Conservation (phyloP, 176 grass and related monocot genomes). For the Canna indica region DNA sequence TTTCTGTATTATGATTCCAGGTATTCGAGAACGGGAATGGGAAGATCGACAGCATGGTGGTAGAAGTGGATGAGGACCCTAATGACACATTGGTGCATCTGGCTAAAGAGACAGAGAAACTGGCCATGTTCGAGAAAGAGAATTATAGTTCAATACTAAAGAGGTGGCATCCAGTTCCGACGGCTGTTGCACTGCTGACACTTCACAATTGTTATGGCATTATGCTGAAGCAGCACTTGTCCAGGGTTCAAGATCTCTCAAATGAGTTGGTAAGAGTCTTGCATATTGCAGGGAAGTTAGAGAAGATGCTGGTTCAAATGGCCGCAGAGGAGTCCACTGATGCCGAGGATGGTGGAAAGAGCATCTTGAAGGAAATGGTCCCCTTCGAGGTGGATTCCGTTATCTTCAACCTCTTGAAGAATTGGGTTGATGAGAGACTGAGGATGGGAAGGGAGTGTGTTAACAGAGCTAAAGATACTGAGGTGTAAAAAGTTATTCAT, state of each 20-base stretch:
- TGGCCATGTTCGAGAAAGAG: slow-evolving; percentile 49
- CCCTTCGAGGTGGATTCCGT: slow-evolving; percentile 78
- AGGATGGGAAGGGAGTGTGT: slow-evolving; percentile 56
- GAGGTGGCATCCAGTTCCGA: slow-evolving; percentile 55
- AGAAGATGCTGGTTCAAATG: slow-evolving; percentile 74
- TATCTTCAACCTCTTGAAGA: slow-evolving; percentile 63
- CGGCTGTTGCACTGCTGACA: slow-evolving; percentile 45
- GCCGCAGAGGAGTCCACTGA: slow-evolving; percentile 55
- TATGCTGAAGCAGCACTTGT: slow-evolving; percentile 59
- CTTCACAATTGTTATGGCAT: slow-evolving; percentile 77
- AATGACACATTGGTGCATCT: slow-evolving; percentile 42
- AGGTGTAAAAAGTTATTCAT: slow-evolving; percentile 36
- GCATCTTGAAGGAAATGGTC: slow-evolving; percentile 63
- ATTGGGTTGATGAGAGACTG: slow-evolving; percentile 80
- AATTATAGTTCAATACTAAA: slow-evolving; percentile 61
- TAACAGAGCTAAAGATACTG: slow-evolving; percentile 69
- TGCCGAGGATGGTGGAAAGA: slow-evolving; percentile 51
- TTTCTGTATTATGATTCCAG: slow-evolving; percentile 15
- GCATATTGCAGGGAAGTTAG: slow-evolving; percentile 59
- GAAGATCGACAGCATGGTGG: slow-evolving; percentile 37
- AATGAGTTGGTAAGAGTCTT: slow-evolving; percentile 78
- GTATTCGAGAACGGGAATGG: slow-evolving; percentile 51
- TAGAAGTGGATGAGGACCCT: slow-evolving; percentile 45
- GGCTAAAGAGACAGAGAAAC: slow-evolving; percentile 54
- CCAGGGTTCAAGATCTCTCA: slow-evolving; percentile 44